Conservation (phyloP, 1,284 basidiomycete genomes). For the Ustilago bromivora region DNA sequence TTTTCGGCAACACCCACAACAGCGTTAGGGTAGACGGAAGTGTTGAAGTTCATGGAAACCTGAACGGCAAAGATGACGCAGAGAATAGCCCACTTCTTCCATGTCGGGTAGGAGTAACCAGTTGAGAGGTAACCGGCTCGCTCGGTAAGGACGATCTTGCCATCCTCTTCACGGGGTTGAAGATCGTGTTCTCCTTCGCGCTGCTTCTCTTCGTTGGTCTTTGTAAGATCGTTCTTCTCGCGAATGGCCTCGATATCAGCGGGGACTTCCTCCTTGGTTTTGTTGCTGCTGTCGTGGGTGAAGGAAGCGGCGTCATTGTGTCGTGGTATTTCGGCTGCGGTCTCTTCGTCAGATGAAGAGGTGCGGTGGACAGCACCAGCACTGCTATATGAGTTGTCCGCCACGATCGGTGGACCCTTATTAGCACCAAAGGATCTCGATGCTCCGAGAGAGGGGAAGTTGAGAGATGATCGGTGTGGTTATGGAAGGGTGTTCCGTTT, state of each 20-base stretch:
- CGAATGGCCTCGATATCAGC: slow-evolving; percentile 38
- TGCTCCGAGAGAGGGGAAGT: not conserved
- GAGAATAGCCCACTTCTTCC: slow-evolving; percentile 71
- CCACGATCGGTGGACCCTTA: slow-evolving; percentile 13
- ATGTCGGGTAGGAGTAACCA: slow-evolving; percentile 60
- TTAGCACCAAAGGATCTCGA: slow-evolving; percentile 6
- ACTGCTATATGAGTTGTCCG: slow-evolving; percentile 12
- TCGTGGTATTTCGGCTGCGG: slow-evolving; percentile 20
- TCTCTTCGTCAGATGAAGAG: slow-evolving; percentile 34
- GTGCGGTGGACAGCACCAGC: slow-evolving; percentile 9
- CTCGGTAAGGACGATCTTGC: slow-evolving; percentile 68
- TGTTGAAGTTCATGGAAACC: slow-evolving; percentile 70
- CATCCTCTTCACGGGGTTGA: slow-evolving; percentile 56
- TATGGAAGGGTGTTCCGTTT: not conserved
- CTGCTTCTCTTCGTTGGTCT: slow-evolving; percentile 52
- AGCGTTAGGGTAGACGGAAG: slow-evolving; percentile 69
- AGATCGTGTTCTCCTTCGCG: slow-evolving; percentile 48
- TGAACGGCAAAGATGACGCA: slow-evolving; percentile 70
- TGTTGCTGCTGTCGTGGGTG: slow-evolving; percentile 16
- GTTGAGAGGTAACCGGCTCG: slow-evolving; percentile 66
- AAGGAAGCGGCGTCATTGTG: slow-evolving; percentile 5
- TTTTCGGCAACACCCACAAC: slow-evolving; percentile 60
- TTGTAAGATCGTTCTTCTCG: slow-evolving; percentile 44
- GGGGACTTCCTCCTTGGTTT: slow-evolving; percentile 10
- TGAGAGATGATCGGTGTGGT: not conserved